phyloP scores from a whole-genome alignment of 2,329 filamentous ascomycete species.

The Paraphoma chrysanthemicola region DNA sequence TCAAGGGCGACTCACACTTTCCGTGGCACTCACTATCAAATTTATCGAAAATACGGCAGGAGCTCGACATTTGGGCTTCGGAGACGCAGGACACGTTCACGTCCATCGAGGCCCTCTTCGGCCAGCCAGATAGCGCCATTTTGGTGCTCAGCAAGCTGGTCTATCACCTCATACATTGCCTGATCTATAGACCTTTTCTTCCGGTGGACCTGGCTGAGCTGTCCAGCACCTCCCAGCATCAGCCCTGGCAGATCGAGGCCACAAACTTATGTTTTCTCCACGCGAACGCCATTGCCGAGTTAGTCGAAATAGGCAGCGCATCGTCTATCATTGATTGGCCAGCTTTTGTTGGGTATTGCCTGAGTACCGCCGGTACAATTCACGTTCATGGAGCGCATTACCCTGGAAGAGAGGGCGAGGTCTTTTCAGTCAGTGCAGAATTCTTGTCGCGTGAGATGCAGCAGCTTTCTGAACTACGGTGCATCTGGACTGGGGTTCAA shows the following conservation, averaged over 20 bases:
- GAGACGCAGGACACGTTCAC: conserved; percentile 81
- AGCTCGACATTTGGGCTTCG: conserved; percentile 84
- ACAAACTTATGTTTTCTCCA: conserved; percentile 88
- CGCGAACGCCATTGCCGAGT: conserved; percentile 84
- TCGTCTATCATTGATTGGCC: conserved; percentile 82
- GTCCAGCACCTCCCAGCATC: conserved; percentile 79
- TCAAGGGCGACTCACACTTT: conserved; percentile 89
- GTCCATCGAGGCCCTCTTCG: conserved; percentile 76
- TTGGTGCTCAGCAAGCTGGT: conserved; percentile 84
- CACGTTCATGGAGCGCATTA: conserved; percentile 89
- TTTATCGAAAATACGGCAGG: conserved; percentile 83
- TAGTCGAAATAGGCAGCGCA: conserved; percentile 79
- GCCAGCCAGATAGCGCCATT: conserved; percentile 78
- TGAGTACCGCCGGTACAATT: conserved; percentile 85
- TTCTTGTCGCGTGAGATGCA: conserved; percentile 81
- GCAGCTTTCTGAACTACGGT: conserved; percentile 76
- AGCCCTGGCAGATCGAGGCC: conserved; percentile 91
- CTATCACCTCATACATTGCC: conserved; percentile 85
- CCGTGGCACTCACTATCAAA: conserved; percentile 89
- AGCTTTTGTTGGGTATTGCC: conserved; percentile 83
- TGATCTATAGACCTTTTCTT: conserved; percentile 86
- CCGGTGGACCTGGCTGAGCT: conserved; percentile 84
- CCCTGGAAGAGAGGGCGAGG: conserved; percentile 66
- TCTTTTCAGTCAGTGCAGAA: conserved; percentile 70
- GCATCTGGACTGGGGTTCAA: conserved; percentile 78